These are phyloP conservation scores for Hypomontagnella submonticulosa DNA, from an alignment of 495 filamentous ascomycete species.

Conservation along the genomic window DNA sequence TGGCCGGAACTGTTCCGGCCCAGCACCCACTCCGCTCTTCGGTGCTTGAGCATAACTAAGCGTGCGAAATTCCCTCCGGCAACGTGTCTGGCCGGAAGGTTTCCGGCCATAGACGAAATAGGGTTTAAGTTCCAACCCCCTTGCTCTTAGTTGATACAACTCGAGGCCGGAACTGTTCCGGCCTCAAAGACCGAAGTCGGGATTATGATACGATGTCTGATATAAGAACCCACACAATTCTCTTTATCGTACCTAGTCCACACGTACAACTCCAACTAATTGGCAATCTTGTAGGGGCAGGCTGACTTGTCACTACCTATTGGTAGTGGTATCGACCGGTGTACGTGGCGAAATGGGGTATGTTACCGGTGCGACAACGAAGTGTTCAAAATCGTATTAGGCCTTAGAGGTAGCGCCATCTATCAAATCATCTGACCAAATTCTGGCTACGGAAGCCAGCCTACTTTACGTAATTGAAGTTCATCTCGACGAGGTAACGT, in stretches of 20 bases:
- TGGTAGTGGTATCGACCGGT: too few species aligned
- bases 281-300: too few species aligned
- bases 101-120: constrained; percentile 39
- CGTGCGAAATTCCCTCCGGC: constrained; percentile 10
- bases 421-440: constrained; percentile 6
- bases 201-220: background rate
- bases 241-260: too few species aligned
- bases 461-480: constrained; percentile 25
- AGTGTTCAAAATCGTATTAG: too few species aligned
- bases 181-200: constrained; percentile 17
- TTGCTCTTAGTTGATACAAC: background rate
- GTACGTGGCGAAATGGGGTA: too few species aligned
- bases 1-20: constrained; percentile 52
- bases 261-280: too few species aligned
- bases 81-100: constrained; percentile 31
- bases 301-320: too few species aligned
- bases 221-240: background rate
- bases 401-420: background rate
- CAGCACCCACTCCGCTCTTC: constrained; percentile 26
- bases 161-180: constrained; percentile 34
- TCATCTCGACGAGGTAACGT: constrained; percentile 11
- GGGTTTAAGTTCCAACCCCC: constrained; percentile 12
- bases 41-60: constrained; percentile 19
- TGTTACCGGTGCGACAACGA: too few species aligned
- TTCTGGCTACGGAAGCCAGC: background rate